Evolutionary conservation across 129 eudicot species (phyloP), one percentile per base, ranked within the genome.

Genomic region (Cynara cardunculus): DNA sequence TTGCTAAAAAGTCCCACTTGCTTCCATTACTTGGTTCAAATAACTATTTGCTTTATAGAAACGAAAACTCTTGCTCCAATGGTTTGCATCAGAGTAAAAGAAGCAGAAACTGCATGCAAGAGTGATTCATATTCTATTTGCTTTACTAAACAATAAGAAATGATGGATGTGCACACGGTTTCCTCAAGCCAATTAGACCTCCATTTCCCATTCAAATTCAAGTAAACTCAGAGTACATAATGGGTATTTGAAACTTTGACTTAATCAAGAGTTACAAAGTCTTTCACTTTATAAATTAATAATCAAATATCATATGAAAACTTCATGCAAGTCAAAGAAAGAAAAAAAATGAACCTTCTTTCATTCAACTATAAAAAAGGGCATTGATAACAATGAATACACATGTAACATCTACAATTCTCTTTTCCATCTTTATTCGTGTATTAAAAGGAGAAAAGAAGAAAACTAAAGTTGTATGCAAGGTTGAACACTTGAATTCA

Each of bases 301-400:
- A 49, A 46, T 21, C 37, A 81, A 56, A 31, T 13, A 79, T 27
- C n/a, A 69, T 27, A 28, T 70, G 56, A 30, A 18, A 49, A 49
- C 25, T 75, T 49, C 5, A 4, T 49, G 21, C 62, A 49, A 49
- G 39, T 49, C n/a, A n/a, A n/a, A n/a, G n/a, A n/a, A n/a, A n/a
- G n/a, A n/a, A n/a, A 27, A 44, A 14, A 71, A 9, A 0, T 49
- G 62, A 68, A 37, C 65, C 32, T 82, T 82, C 25, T 76, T 16
- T 76, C 16, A 69, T 75, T 69, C 81, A 76, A 82, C 81, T 76
- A 32, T 56, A 76, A 70, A 76, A 76, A 56, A n/a, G 80, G 73
- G 82, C 28, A 76, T 59, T 70, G 46, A 39, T 39, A 82, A 56
- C 73, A 70, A 56, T 76, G 73, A 56, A 70, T 82, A 82, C 78